Conservation (phyloP, 495 filamentous ascomycete genomes). For the Astrocystis sublimbata region DNA sequence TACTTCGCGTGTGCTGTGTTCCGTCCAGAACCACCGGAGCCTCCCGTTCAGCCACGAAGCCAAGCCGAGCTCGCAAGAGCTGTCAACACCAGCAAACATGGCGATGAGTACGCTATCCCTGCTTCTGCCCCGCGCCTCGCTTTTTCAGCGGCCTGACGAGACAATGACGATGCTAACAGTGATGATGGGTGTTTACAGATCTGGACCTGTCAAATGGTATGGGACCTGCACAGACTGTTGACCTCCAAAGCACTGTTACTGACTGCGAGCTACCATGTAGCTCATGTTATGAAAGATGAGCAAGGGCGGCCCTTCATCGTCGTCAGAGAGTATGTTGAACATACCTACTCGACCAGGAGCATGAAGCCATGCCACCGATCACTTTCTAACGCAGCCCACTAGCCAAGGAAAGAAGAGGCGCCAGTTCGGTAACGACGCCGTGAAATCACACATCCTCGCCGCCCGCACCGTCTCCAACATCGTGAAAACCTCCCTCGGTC, state of each 20-base stretch:
- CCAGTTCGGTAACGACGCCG: slow-evolving; percentile 91
- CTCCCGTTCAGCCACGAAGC: neutral
- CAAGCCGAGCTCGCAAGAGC: slow-evolving; percentile 31
- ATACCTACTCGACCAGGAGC: neutral
- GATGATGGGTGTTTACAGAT: slow-evolving; percentile 31
- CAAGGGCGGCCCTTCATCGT: slow-evolving; percentile 96
- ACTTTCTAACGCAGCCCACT: slow-evolving; percentile 17
- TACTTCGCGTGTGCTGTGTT: neutral
- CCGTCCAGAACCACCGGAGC: neutral
- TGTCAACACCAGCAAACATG: slow-evolving; percentile 40
- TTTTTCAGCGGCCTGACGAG: neutral
- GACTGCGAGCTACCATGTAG: slow-evolving; percentile 36
- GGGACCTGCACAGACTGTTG: slow-evolving; percentile 8
- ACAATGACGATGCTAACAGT: slow-evolving; percentile 33
- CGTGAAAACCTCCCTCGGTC: slow-evolving; percentile 95
- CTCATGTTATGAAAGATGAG: slow-evolving; percentile 74
- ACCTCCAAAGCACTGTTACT: slow-evolving; percentile 3
- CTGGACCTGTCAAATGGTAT: slow-evolving; percentile 55
- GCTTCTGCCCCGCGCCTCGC: slow-evolving; percentile 24
- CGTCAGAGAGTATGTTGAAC: slow-evolving; percentile 83
- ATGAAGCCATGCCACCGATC: neutral
- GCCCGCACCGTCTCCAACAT: slow-evolving; percentile 95
- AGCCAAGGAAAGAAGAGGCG: slow-evolving; percentile 99
- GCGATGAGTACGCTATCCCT: slow-evolving; percentile 42
- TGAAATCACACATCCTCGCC: slow-evolving; percentile 96